A percentile compares a stretch with the other conserved stretches of the same genome.
Evolutionary conservation across 345 rosid species (phyloP).

Genomic region (Euphorbia pulcherrima): DNA sequence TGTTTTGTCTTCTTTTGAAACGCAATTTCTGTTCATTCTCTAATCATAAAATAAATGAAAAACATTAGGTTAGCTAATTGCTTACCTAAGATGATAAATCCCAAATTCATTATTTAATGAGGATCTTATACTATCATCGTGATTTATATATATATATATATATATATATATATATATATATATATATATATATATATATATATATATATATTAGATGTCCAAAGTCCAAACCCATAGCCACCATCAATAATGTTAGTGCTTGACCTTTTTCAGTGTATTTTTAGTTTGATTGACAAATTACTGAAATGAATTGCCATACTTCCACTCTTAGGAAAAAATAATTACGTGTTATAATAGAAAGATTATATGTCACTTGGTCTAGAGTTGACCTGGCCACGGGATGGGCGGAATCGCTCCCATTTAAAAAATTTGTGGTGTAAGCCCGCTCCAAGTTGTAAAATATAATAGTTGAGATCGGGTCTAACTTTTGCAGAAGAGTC

Average conservation of each 20-base stretch:
- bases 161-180: no score
- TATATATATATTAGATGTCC: background rate
- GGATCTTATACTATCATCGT: background rate
- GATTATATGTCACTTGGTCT: no score
- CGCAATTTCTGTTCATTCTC: background rate
- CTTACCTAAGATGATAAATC: slow-evolving; percentile 8
- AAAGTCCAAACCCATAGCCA: background rate
- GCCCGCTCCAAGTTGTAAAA: no score
- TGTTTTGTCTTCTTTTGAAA: slow-evolving; percentile 3
- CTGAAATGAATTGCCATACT: no score
- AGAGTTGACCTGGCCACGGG: no score
- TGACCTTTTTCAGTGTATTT: background rate
- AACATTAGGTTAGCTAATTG: background rate
- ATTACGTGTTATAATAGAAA: no score
- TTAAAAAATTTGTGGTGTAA: no score
- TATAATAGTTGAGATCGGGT: no score
- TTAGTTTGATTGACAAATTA: no score
- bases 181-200: background rate
- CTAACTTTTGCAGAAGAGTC: no score
- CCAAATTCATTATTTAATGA: slow-evolving; percentile 9
- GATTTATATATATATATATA: background rate
- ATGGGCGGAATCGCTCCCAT: no score
- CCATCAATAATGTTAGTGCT: background rate
- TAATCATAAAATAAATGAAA: background rate
- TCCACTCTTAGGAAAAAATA: no score